Percentiles rank a stretch among this genome's conserved stretches.
Conservation (phyloP, 441 rosid genomes). For the Euphorbia corollata region DNA sequence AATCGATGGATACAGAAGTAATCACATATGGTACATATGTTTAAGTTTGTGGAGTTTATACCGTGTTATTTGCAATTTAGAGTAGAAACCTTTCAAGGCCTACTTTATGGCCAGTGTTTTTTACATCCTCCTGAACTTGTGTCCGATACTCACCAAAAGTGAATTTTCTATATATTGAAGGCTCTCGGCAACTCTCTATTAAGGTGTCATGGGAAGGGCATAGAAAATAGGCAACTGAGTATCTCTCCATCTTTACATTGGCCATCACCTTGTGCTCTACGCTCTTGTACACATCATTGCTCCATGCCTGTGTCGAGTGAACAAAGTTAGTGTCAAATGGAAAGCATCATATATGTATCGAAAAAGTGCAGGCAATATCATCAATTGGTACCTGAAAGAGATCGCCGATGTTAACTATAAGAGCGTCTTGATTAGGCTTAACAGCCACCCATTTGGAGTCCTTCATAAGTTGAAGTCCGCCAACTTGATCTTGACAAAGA, state of each 20-base stretch:
- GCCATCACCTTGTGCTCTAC: constrained; percentile 57
- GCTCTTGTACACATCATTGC: constrained; percentile 56
- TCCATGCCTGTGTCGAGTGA: constrained; percentile 45
- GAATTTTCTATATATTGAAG: constrained; percentile 40
- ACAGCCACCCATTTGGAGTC: constrained; percentile 62
- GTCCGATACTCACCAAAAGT: constrained; percentile 51
- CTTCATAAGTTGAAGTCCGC: constrained; percentile 63
- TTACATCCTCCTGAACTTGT: constrained; percentile 56
- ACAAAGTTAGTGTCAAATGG: not conserved
- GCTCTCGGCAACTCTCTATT: constrained; percentile 37
- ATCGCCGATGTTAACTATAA: constrained; percentile 65
- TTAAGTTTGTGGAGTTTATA: no score
- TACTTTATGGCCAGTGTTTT: constrained; percentile 43
- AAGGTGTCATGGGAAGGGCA: constrained; percentile 53
- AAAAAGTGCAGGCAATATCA: no score
- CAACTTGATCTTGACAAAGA: constrained; percentile 60
- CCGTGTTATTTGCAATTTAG: not conserved
- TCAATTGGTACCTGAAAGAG: constrained; percentile 43
- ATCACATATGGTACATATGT: no score
- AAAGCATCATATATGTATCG: not conserved
- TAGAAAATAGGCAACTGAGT: constrained; percentile 52
- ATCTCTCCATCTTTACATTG: constrained; percentile 42
- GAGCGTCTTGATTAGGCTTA: constrained; percentile 50
- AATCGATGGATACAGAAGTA: no score
- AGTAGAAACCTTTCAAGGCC: constrained; percentile 53